phyloP scores from a whole-genome alignment of 129 eudicot genomes.

The Glebionis coronaria region DNA sequence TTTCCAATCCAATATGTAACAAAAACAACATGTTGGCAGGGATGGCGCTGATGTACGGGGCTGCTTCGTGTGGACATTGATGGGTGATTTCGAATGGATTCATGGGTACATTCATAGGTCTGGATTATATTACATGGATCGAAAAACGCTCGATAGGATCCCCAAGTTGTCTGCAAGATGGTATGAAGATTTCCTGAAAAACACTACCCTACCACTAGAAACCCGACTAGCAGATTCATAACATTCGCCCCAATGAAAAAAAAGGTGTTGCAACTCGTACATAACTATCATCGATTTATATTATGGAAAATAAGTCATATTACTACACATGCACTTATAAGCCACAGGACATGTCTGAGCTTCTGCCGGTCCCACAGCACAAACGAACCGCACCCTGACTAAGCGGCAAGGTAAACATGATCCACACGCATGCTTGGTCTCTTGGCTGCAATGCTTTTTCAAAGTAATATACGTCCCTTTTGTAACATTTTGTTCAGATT shows the following conservation, averaged over 20 bases:
- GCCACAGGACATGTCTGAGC: constrained; percentile 38
- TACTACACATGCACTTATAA: constrained; percentile 41
- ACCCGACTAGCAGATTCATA: background rate
- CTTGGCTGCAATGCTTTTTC: constrained; percentile 9
- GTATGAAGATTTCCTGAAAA: constrained; percentile 57
- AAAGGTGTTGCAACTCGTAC: background rate
- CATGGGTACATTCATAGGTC: constrained; percentile 40
- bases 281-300: background rate
- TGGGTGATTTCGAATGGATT: constrained; percentile 75
- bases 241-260: background rate
- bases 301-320: constrained; percentile 64
- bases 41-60: constrained; percentile 85
- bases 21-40: constrained; percentile 28
- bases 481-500: constrained; percentile 45
- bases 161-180: constrained; percentile 65
- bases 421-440: constrained; percentile 58
- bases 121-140: constrained; percentile 57
- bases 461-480: background rate
- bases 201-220: constrained; percentile 16
- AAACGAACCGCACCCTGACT: constrained; percentile 81
- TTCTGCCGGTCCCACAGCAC: constrained; percentile 37
- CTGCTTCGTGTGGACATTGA: constrained; percentile 68
- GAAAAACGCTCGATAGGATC: constrained; percentile 38
- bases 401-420: constrained; percentile 86
- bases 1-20: background rate